Evolutionary conservation across 2,329 filamentous ascomycete genomes (phyloP).

Genomic region (Magnaporthiopsis rhizophila): DNA sequence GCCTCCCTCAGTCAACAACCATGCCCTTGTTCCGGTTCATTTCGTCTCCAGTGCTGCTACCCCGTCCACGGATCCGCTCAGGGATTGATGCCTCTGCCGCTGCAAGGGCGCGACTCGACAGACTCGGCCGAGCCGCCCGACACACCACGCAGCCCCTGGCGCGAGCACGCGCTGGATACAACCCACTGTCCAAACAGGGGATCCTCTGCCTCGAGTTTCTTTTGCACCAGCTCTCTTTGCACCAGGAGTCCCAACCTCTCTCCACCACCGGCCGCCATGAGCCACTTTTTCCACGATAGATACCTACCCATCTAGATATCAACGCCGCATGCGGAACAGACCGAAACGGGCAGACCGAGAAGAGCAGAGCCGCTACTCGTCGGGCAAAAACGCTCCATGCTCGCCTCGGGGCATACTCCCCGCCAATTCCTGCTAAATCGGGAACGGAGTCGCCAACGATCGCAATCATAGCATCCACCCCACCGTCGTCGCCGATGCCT

Average conservation of each 20-base stretch:
- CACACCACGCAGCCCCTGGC: background rate
- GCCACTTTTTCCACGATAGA: background rate
- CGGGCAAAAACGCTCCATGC: background rate
- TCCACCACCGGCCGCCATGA: too few species aligned
- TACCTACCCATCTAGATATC: background rate
- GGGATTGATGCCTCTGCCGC: too few species aligned
- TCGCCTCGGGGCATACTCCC: background rate
- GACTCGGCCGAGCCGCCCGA: background rate
- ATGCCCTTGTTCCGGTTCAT: background rate
- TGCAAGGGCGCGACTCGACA: background rate
- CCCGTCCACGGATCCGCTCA: background rate
- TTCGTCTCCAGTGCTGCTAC: too few species aligned
- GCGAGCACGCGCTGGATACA: background rate
- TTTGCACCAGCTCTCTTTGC: too few species aligned
- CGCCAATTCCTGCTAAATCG: background rate
- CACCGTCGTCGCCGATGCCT: too few species aligned
- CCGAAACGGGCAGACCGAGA: too few species aligned
- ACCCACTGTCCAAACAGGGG: background rate
- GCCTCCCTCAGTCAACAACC: too few species aligned
- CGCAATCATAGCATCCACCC: background rate
- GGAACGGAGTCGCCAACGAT: background rate
- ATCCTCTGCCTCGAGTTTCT: background rate
- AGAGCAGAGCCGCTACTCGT: background rate
- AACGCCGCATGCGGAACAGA: too few species aligned
- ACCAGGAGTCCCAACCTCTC: background rate